Conservation (phyloP, 176 grass and related monocot genomes). For the Lolium multiflorum region DNA sequence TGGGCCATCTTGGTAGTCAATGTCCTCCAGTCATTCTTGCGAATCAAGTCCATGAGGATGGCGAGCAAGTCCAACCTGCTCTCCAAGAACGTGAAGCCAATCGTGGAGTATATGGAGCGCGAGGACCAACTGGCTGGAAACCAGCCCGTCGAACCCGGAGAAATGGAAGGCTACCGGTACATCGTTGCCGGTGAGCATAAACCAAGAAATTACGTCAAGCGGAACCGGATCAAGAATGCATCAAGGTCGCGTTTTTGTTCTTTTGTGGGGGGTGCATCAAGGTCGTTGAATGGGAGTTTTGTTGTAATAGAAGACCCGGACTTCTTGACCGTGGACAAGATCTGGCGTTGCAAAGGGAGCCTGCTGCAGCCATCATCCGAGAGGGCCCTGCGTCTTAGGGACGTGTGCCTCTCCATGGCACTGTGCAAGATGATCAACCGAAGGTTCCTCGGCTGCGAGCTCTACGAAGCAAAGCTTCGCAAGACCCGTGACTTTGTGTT, state of each 20-base stretch:
- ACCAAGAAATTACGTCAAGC: neutral
- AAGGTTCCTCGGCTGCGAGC: neutral
- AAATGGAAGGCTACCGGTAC: conserved; percentile 20
- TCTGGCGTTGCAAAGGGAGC: neutral
- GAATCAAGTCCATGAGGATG: conserved; percentile 11
- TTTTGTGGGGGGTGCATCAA: too few relatives aligned
- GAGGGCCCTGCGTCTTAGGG: too few relatives aligned
- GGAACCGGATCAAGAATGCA: neutral
- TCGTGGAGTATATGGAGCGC: neutral
- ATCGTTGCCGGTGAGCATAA: neutral
- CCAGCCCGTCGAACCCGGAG: neutral
- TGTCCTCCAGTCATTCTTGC: neutral
- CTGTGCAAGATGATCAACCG: neutral
- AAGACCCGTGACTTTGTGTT: too few relatives aligned
- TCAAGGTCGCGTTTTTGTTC: too few relatives aligned
- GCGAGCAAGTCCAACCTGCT: conserved; percentile 3
- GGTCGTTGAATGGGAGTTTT: neutral
- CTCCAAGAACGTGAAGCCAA: neutral
- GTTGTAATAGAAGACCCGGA: neutral
- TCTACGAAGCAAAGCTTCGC: too few relatives aligned
- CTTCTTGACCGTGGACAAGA: neutral
- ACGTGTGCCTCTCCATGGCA: too few relatives aligned
- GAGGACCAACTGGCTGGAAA: neutral
- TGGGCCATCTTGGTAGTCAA: neutral
- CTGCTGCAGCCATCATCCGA: neutral